Base-by-base conservation (phyloP, 345 rosid species). In the Raphanus raphanistrum region DNA sequence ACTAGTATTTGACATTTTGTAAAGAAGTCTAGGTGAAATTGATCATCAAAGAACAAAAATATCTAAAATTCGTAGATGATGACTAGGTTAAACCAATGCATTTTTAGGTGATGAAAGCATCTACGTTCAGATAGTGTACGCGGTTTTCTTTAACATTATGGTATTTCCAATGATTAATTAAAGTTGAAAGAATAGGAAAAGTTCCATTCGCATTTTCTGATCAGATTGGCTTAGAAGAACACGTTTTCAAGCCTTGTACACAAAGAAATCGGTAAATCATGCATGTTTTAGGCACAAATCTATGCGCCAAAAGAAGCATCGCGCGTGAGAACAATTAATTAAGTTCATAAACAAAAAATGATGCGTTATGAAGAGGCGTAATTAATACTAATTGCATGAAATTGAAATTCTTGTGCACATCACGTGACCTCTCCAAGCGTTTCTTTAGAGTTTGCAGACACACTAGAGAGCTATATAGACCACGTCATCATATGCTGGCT, bases 371-470 rank as follows among this genome's bases (percentile, higher is more conserved):
- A 60, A 64, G 81, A 71, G 17, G 12, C 10, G 62, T 71, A 65
- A 48, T 64, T 50, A 69, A 21, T 8, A 64, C 25, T 16, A 43
- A 17, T 7, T 27, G 58, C 1, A 63, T 55, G 66, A 54, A 54
- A 38, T 54, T 54, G 59, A 16, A 16, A 66, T 59, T 0, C 1
- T 61, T 55, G 64, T 79, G 74, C 74, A 16, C 28, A 68, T 67
- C 82, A 79, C 74, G 82, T 79, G 82, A 78, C 73, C 29, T 72
- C 54, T 66, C 50, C 29, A 50, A 61, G 26, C 68, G 61, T 74
- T 50, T 65, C 81, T 78, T 64, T 43, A 66, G 66, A 65, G 76
- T 77, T 71, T 29, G 75, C 54, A 69, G 64, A 59, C 52, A 76
- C 60, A 55, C 65, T 38, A 11, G 45, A 55, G 72, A 66, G 21